Percentiles rank a stretch among this genome's conserved stretches.
Evolutionary conservation across 202 grass and related monocot genomes (phyloP).

Genomic region (Panicum virgatum): DNA sequence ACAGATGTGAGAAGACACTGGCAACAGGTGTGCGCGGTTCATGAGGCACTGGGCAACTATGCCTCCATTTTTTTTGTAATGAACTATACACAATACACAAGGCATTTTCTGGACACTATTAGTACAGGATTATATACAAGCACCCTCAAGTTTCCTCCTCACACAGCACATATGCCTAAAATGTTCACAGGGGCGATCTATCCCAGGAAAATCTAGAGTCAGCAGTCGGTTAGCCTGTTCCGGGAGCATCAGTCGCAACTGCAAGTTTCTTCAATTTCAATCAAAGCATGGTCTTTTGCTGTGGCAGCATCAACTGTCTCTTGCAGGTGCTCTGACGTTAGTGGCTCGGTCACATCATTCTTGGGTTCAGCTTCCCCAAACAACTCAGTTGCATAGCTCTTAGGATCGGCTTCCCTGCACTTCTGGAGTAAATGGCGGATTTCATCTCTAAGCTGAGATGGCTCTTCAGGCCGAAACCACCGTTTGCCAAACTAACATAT

Average conservation of each 20-base stretch:
- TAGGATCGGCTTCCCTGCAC: constrained; percentile 45
- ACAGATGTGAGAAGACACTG: neutral
- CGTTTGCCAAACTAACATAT: constrained; percentile 62
- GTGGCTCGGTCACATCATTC: neutral
- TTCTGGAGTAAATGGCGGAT: constrained; percentile 32
- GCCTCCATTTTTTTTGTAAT: neutral
- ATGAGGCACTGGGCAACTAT: neutral
- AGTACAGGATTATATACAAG: neutral
- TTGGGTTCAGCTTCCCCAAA: neutral
- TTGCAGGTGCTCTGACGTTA: neutral
- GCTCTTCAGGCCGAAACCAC: constrained; percentile 81
- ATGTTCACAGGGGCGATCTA: neutral
- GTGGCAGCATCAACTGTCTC: neutral
- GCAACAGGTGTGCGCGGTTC: neutral
- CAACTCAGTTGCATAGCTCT: constrained; percentile 28
- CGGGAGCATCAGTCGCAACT: neutral
- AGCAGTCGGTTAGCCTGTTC: neutral
- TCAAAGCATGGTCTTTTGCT: neutral
- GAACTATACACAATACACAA: constrained; percentile 18
- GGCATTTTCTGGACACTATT: neutral
- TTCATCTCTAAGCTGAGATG: constrained; percentile 38
- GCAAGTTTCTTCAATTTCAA: neutral
- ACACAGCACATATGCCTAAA: neutral
- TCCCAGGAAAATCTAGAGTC: neutral
- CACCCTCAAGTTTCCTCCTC: neutral